A percentile compares a stretch with the other conserved stretches of the same genome.
These are phyloP conservation scores for Spathaspora arborariae DNA, from an alignment of 805 yeast species.

Conservation along the genomic window DNA sequence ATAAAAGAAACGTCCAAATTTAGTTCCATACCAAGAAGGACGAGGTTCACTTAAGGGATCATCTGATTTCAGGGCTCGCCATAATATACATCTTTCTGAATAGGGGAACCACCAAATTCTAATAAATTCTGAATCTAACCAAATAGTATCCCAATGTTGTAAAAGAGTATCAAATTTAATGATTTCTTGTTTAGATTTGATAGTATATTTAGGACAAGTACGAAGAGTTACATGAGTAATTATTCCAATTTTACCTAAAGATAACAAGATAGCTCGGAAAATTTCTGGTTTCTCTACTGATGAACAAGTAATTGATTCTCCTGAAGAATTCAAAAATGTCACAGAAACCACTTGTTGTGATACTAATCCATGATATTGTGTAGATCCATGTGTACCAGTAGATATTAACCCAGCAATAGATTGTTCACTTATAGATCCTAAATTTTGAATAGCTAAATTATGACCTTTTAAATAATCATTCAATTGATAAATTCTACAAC, in stretches of 20 bases:
- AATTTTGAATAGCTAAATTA: constrained; percentile 79
- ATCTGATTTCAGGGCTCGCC: constrained; percentile 82
- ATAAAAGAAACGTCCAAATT: constrained; percentile 73
- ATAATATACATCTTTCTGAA: constrained; percentile 74
- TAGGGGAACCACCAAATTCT: constrained; percentile 99
- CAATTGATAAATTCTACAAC: constrained; percentile 72
- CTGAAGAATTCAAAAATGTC: constrained; percentile 70
- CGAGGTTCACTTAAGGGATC: constrained; percentile 63
- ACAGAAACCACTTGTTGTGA: constrained; percentile 82
- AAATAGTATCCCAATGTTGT: constrained; percentile 68
- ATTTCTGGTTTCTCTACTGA: constrained; percentile 58
- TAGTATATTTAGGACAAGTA: constrained; percentile 77
- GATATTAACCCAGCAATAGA: constrained; percentile 93
- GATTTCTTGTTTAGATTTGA: constrained; percentile 78
- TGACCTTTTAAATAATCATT: constrained; percentile 60
- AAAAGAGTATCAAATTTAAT: constrained; percentile 72
- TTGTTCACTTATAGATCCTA: constrained; percentile 93
- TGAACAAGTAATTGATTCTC: constrained; percentile 66
- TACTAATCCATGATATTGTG: constrained; percentile 87
- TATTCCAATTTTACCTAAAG: constrained; percentile 89
- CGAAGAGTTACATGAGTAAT: constrained; percentile 83
- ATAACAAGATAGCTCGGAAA: constrained; percentile 78
- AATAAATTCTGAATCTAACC: constrained; percentile 88
- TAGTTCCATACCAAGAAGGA: constrained; percentile 82
- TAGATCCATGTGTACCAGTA: constrained; percentile 96